phyloP scores from a whole-genome alignment of 805 yeast genomes.

The Wickerhamomyces tratensis region DNA sequence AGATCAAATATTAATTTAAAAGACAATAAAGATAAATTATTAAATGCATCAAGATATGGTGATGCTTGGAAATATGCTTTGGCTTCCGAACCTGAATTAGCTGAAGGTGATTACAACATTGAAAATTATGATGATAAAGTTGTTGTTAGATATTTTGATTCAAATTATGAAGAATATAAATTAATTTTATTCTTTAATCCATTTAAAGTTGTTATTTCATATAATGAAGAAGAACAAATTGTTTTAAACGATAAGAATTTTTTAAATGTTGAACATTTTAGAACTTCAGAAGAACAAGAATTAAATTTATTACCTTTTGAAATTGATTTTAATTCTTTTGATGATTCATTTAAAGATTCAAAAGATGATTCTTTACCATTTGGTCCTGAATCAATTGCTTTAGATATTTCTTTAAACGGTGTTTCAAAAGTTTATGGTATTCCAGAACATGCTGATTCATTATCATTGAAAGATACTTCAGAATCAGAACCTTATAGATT shows the following conservation, averaged over 20 bases:
- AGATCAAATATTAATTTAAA: conserved; percentile 19
- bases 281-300: conserved; percentile 35
- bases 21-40: conserved; percentile 12
- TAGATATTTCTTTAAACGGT: conserved; percentile 61
- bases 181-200: conserved; percentile 36
- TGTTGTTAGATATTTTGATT: conserved; percentile 8
- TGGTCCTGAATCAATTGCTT: conserved; percentile 85
- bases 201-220: conserved; percentile 38
- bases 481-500: conserved; percentile 69
- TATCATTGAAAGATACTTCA: conserved; percentile 63
- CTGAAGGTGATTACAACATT: conserved; percentile 3
- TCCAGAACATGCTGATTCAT: conserved; percentile 89
- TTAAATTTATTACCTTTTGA: conserved; percentile 47
- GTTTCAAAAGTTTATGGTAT: conserved; percentile 76
- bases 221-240: conserved; percentile 37
- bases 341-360: conserved; percentile 64
- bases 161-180: conserved; percentile 27
- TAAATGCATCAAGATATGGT: conserved; percentile 44
- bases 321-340: conserved; percentile 54
- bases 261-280: conserved; percentile 75
- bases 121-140: conserved; percentile 3
- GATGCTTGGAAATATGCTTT: conserved; percentile 56
- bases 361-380: conserved; percentile 54
- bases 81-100: conserved; percentile 16
- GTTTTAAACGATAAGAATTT: conserved; percentile 60